These are phyloP conservation scores for Penicillium crustosum DNA, from an alignment of 2,329 filamentous ascomycete genomes.

Conservation along the genomic window DNA sequence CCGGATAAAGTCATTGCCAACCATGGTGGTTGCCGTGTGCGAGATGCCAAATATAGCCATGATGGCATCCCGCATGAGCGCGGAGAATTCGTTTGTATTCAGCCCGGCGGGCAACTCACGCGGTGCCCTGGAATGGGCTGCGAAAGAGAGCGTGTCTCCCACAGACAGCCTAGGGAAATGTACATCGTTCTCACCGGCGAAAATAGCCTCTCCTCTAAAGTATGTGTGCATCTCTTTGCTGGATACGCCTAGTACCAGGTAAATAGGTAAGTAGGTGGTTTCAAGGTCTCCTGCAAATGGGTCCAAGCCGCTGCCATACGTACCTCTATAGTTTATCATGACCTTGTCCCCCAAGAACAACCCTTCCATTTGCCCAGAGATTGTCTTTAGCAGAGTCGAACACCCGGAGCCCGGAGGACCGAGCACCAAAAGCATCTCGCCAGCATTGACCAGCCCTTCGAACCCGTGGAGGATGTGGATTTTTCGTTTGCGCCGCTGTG, in stretches of 20 bases:
- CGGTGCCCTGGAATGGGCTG: slow-evolving; percentile 12
- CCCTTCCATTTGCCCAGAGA: slow-evolving; percentile 75
- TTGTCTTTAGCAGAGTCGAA: slow-evolving; percentile 76
- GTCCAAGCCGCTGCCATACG: background rate
- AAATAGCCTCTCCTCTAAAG: slow-evolving; percentile 77
- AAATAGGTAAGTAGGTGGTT: background rate
- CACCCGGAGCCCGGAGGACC: slow-evolving; percentile 53
- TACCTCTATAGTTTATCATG: slow-evolving; percentile 71
- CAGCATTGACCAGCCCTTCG: slow-evolving; percentile 55
- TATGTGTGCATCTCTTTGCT: slow-evolving; percentile 70
- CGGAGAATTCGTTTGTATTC: slow-evolving; percentile 1
- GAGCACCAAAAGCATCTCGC: slow-evolving; percentile 42
- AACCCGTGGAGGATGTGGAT: slow-evolving; percentile 44
- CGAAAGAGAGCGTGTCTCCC: slow-evolving; percentile 67
- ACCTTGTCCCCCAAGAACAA: slow-evolving; percentile 67
- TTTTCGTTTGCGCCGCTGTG: background rate
- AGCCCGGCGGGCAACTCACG: background rate
- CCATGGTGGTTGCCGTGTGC: slow-evolving; percentile 49
- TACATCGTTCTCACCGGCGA: slow-evolving; percentile 75
- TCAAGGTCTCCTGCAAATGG: background rate
- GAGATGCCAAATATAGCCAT: slow-evolving; percentile 29
- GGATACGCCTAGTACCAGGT: slow-evolving; percentile 50
- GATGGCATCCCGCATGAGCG: slow-evolving; percentile 10
- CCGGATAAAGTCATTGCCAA: slow-evolving; percentile 52
- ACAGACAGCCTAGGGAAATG: slow-evolving; percentile 74